A percentile compares a stretch with the other conserved stretches of the same genome.
Conservation (phyloP, 495 filamentous ascomycete species). For the Xylaria grammica region DNA sequence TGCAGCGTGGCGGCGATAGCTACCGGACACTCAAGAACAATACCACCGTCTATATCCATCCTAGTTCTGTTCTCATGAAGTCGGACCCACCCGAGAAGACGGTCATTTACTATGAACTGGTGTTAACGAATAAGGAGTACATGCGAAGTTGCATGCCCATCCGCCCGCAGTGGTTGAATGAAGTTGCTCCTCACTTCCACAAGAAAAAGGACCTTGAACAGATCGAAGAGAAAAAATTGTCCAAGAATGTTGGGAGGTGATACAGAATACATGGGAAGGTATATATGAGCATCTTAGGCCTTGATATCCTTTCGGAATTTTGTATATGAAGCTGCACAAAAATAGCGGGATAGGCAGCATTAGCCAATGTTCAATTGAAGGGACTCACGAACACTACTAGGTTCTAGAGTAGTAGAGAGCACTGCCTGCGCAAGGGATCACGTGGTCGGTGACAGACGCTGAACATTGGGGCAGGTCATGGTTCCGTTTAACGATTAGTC, state of each 20-base stretch:
- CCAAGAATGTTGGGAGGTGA: conserved; percentile 35
- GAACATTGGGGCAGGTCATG: too few species aligned
- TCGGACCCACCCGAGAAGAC: conserved; percentile 77
- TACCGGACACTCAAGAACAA: conserved; percentile 96
- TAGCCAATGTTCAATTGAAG: background rate
- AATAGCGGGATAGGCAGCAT: background rate
- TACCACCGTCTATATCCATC: conserved; percentile 88
- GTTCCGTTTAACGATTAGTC: too few species aligned
- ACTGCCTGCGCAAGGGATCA: background rate
- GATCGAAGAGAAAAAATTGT: conserved; percentile 80
- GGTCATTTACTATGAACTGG: conserved; percentile 91
- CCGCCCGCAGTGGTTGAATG: conserved; percentile 82
- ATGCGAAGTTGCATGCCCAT: conserved; percentile 88
- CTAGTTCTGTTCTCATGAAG: conserved; percentile 79
- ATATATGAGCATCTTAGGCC: background rate
- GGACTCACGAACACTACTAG: background rate
- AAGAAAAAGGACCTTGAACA: conserved; percentile 91
- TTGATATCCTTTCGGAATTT: too few species aligned
- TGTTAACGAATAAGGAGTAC: conserved; percentile 92
- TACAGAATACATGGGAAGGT: background rate
- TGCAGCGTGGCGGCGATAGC: conserved; percentile 84
- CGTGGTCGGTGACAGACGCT: background rate
- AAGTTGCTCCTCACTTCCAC: conserved; percentile 94
- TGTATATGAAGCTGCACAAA: background rate
- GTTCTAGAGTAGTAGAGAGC: background rate